Evolutionary conservation across 495 filamentous ascomycete genomes (phyloP).

Genomic region (Penicillium desertorum): DNA sequence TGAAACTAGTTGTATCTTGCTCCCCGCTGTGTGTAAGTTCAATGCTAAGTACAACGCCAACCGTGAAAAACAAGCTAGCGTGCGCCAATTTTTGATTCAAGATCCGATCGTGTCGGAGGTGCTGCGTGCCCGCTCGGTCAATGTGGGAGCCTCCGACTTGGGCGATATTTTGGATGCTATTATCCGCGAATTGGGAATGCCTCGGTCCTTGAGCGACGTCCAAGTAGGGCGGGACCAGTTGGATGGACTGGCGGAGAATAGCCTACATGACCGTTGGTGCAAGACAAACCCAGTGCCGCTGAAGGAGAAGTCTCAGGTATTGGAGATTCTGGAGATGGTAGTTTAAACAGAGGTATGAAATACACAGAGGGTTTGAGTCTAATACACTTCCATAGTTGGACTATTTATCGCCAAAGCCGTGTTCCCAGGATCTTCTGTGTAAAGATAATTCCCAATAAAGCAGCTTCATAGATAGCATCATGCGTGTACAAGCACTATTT

Average conservation of each 20-base stretch:
- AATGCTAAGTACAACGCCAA: constrained; percentile 54
- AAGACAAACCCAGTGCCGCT: constrained; percentile 52
- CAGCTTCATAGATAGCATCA: too few species aligned
- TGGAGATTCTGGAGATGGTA: constrained; percentile 57
- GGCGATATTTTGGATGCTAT: constrained; percentile 56
- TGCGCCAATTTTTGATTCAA: constrained; percentile 51
- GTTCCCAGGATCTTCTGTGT: too few species aligned
- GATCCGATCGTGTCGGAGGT: constrained; percentile 44
- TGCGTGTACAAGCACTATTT: too few species aligned
- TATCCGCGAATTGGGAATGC: constrained; percentile 56
- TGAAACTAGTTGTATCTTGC: constrained; percentile 64
- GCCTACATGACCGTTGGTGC: constrained; percentile 53
- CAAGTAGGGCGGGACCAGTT: constrained; percentile 54
- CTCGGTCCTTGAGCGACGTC: constrained; percentile 54
- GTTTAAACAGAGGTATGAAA: constrained; percentile 10
- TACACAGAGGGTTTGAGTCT: not conserved
- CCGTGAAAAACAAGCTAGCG: constrained; percentile 43
- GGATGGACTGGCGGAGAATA: constrained; percentile 50
- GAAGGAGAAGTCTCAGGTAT: constrained; percentile 49
- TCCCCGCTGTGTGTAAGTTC: constrained; percentile 60
- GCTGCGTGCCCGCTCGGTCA: constrained; percentile 38
- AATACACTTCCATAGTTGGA: not conserved
- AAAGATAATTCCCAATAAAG: too few species aligned
- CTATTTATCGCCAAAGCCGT: not conserved
- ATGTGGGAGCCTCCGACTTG: constrained; percentile 42